phyloP scores from a whole-genome alignment of 805 yeast species.

The Pichia pseudocactophila region DNA sequence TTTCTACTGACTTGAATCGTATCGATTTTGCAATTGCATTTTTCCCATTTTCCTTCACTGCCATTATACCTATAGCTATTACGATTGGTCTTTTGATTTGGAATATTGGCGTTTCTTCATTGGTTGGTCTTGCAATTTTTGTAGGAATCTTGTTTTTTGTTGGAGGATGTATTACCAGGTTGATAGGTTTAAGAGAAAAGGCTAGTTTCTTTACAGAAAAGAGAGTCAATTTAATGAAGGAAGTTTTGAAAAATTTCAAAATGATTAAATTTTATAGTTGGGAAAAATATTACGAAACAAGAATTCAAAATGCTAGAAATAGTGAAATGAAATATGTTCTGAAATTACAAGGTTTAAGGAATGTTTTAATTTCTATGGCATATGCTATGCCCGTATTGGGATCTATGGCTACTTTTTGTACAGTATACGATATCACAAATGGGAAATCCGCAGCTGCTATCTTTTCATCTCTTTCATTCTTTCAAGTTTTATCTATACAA shows the following conservation, averaged over 20 bases:
- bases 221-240: constrained; percentile 71
- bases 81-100: constrained; percentile 56
- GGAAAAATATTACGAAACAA: constrained; percentile 68
- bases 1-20: constrained; percentile 75
- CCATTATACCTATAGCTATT: constrained; percentile 54
- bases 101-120: constrained; percentile 63
- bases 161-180: constrained; percentile 36
- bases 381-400: constrained; percentile 55
- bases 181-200: constrained; percentile 45
- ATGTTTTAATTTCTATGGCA: constrained; percentile 47
- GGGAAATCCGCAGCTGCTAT: constrained; percentile 47
- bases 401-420: constrained; percentile 51
- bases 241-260: constrained; percentile 68
- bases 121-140: constrained; percentile 61
- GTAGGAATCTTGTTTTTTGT: constrained; percentile 39
- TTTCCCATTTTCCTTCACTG: constrained; percentile 54
- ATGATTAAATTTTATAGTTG: constrained; percentile 82
- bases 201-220: constrained; percentile 62
- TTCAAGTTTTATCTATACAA: constrained; percentile 51
- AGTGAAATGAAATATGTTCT: constrained; percentile 55
- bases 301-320: constrained; percentile 45
- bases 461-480: constrained; percentile 62
- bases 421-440: constrained; percentile 28
- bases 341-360: constrained; percentile 56
- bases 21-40: constrained; percentile 66